A percentile compares a stretch with the other conserved stretches of the same genome.
These are phyloP conservation scores for Coriaria nepalensis DNA, from an alignment of 306 rosid species.

Conservation along the genomic window DNA sequence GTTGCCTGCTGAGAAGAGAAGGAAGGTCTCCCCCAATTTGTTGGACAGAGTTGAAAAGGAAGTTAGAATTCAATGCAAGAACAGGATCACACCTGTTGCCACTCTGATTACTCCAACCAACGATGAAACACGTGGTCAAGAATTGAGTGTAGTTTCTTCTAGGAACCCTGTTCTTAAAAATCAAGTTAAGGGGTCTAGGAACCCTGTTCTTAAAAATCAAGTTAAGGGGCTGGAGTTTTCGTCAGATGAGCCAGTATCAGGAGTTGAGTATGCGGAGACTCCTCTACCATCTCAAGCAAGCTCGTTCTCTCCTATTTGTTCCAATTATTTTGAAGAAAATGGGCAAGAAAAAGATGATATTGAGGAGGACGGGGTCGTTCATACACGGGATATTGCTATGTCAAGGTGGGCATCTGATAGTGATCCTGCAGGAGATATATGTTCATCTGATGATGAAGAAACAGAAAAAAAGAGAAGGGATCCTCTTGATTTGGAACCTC, in stretches of 20 bases:
- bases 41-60: slow-evolving; percentile 46
- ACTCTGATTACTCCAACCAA: slow-evolving; percentile 2
- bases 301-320: slow-evolving; percentile 10
- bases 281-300: slow-evolving; percentile 7
- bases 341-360: slow-evolving; percentile 5
- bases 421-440: slow-evolving; percentile 23
- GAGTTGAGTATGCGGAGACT: slow-evolving; percentile 8
- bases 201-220: neutral
- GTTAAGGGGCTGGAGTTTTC: slow-evolving; percentile 8
- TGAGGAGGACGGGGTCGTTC: slow-evolving; percentile 18
- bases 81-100: slow-evolving; percentile 6
- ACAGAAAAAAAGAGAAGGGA: slow-evolving; percentile 1
- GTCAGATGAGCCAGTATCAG: slow-evolving; percentile 1
- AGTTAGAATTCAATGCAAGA: slow-evolving; percentile 16
- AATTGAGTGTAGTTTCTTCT: slow-evolving; percentile 3
- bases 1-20: slow-evolving; percentile 35
- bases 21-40: slow-evolving; percentile 52
- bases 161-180: neutral
- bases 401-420: slow-evolving; percentile 69
- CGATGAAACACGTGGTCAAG: neutral
- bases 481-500: neutral
- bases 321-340: neutral
- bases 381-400: slow-evolving; percentile 29
- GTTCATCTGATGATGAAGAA: slow-evolving; percentile 10
- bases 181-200: neutral